These are phyloP conservation scores for Alloteropsis semialata DNA, from an alignment of 176 grass and related monocot species.

Conservation along the genomic window DNA sequence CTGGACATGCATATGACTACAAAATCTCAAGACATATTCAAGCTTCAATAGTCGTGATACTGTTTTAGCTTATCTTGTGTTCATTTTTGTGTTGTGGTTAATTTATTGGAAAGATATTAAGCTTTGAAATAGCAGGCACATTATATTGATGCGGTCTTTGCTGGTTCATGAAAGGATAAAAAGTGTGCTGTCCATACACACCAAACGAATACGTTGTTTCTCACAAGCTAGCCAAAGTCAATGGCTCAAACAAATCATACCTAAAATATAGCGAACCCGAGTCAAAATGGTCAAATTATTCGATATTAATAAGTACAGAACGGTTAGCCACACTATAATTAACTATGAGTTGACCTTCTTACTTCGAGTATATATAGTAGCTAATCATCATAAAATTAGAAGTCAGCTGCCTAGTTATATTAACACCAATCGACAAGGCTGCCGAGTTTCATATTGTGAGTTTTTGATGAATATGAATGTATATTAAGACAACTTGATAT, in stretches of 20 bases:
- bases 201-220: neutral
- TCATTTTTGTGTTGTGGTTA: neutral
- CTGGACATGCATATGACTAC: neutral
- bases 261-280: neutral
- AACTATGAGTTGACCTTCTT: conserved; percentile 9
- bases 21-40: neutral
- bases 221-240: conserved; percentile 7
- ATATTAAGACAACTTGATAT: neutral
- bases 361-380: neutral
- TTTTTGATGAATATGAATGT: neutral
- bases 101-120: neutral
- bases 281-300: conserved; percentile 23
- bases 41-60: neutral
- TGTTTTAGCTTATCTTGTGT: neutral
- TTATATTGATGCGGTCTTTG: neutral
- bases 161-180: neutral
- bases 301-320: neutral
- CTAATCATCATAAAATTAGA: neutral
- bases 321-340: neutral
- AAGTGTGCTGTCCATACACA: neutral
- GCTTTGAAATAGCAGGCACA: neutral
- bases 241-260: neutral
- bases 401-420: neutral
- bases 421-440: neutral
- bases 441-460: neutral